Evolutionary conservation across 768 basidiomycete species (phyloP).

Genomic region (Coprinellus micaceus): DNA sequence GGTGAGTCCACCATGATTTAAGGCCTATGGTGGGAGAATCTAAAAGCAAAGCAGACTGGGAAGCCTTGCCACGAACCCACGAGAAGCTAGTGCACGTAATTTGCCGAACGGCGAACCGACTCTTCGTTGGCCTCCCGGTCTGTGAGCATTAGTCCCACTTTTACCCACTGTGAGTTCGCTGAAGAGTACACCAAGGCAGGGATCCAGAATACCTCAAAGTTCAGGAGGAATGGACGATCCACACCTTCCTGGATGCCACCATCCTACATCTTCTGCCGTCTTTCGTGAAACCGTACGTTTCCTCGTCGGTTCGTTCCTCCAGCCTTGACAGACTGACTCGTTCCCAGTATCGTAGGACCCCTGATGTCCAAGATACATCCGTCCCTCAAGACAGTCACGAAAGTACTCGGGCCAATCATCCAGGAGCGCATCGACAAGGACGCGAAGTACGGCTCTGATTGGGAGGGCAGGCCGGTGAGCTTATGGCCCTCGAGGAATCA

Average conservation of each 20-base stretch:
- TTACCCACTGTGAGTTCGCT: background rate
- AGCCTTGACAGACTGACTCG: background rate
- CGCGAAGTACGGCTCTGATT: constrained; percentile 21
- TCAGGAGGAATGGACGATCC: constrained; percentile 15
- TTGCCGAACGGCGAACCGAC: constrained; percentile 16
- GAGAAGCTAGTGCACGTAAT: constrained; percentile 14
- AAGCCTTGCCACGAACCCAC: background rate
- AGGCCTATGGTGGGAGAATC: background rate
- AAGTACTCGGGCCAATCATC: constrained; percentile 22
- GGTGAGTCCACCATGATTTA: constrained; percentile 14
- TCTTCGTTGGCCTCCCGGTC: constrained; percentile 22
- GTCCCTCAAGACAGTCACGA: constrained; percentile 8
- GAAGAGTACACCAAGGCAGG: constrained; percentile 19
- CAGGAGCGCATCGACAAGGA: constrained; percentile 22
- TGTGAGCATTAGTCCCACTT: constrained; percentile 10
- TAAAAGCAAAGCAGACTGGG: background rate
- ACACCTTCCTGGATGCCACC: constrained; percentile 16
- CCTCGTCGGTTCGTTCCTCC: background rate
- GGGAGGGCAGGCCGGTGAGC: constrained; percentile 24
- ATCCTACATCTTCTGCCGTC: constrained; percentile 16
- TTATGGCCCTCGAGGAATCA: no score
- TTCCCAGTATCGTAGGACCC: constrained; percentile 8
- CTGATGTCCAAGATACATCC: constrained; percentile 9
- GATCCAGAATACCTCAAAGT: constrained; percentile 17
- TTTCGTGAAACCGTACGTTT: constrained; percentile 17